Conservation (phyloP, 2,329 filamentous ascomycete genomes). For the Fusarium oligoseptatum region DNA sequence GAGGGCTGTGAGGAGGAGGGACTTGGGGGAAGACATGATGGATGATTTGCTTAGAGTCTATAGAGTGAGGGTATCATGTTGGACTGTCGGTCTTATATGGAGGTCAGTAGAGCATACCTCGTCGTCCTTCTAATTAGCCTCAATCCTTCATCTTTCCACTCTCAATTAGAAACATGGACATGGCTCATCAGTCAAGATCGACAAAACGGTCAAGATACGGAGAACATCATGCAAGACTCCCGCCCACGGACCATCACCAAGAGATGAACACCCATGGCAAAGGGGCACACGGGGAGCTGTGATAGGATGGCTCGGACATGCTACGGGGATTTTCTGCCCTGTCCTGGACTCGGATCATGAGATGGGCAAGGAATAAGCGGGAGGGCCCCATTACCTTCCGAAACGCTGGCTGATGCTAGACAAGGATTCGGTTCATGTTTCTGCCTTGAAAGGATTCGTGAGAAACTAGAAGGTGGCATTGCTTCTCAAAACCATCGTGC, state of each 20-base stretch:
- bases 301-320: conserved; percentile 18
- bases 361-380: conserved; percentile 11
- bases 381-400: conserved; percentile 25
- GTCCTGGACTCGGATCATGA: conserved; percentile 5
- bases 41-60: not conserved
- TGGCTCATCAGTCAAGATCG: not conserved
- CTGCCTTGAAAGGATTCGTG: not conserved
- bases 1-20: conserved; percentile 37
- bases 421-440: not conserved
- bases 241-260: not conserved
- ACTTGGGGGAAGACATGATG: conserved; percentile 41
- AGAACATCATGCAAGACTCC: not conserved
- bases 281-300: not conserved
- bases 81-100: conserved; percentile 11
- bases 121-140: not conserved
- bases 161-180: not conserved
- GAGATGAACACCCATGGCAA: conserved; percentile 4
- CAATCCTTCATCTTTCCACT: not conserved
- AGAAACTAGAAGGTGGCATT: not conserved
- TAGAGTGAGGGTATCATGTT: not conserved
- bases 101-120: not conserved
- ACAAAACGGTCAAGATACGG: not conserved
- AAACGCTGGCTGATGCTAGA: conserved; percentile 25
- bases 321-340: conserved; percentile 19
- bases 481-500: not conserved